Percentiles rank a stretch among this genome's conserved stretches.
Conservation (phyloP, 495 filamentous ascomycete genomes). For the Penicillium samsonianum region DNA sequence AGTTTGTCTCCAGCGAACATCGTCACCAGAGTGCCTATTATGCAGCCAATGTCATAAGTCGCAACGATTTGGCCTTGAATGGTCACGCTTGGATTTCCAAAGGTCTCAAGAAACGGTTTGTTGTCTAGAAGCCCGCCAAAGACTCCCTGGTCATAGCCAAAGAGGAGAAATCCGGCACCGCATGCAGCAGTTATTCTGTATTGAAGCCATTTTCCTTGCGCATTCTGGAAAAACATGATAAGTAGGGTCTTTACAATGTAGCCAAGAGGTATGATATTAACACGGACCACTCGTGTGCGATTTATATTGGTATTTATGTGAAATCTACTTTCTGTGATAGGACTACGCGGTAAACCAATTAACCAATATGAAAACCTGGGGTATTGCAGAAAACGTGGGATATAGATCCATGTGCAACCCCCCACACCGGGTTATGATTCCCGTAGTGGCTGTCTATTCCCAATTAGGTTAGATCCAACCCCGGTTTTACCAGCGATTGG, state of each 20-base stretch:
- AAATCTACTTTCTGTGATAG: background rate
- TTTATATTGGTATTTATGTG: background rate
- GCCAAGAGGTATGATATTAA: background rate
- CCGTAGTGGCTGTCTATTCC: slow-evolving; percentile 1
- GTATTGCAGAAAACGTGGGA: background rate
- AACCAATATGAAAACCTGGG: background rate
- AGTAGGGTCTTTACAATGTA: background rate
- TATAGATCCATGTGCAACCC: background rate
- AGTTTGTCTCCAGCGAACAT: slow-evolving; percentile 40
- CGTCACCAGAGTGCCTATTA: slow-evolving; percentile 12
- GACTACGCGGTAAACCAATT: background rate
- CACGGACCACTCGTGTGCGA: background rate
- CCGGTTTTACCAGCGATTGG: slow-evolving; percentile 8
- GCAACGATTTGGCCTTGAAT: slow-evolving; percentile 21
- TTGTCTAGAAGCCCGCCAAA: slow-evolving; percentile 32
- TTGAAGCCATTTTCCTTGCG: slow-evolving; percentile 13
- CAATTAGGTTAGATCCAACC: background rate
- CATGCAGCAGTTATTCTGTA: slow-evolving; percentile 18
- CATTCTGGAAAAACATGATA: slow-evolving; percentile 4
- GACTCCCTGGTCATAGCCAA: slow-evolving; percentile 36
- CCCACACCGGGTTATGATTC: background rate
- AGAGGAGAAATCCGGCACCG: slow-evolving; percentile 21
- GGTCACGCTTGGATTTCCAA: slow-evolving; percentile 12
- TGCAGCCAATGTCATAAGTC: slow-evolving; percentile 18
- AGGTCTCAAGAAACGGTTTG: slow-evolving; percentile 12